Base-by-base conservation (phyloP, 2,329 filamentous ascomycete species). In the Paraphaeosphaeria sporulosa region DNA sequence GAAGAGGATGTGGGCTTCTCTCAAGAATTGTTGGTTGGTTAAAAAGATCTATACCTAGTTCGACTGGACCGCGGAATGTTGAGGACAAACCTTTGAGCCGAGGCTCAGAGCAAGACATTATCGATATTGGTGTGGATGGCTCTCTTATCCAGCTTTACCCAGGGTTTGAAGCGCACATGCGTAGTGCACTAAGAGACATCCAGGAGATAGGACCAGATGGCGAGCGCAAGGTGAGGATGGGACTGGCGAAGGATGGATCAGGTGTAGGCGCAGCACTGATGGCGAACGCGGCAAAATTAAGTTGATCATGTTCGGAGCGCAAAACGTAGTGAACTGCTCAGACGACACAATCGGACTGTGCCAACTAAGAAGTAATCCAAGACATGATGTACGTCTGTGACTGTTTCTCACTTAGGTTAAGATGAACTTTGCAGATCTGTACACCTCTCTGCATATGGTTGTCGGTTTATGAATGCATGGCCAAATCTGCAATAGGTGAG, bases 141-240 rank as follows among this genome's bases (percentile, higher is more conserved):
- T 94, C 90, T 74, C 83, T 99, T 55, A 93, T 98, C 2, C 95
- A 98, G 79, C 95, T 96, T 81, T 98, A 98, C 78, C 95, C 95
- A 8, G 89, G 89, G 72, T 99, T 97, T 80, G 89, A 95, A 66
- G 89, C 90, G 58, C 91, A 95, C 82, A 90, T 98, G 63, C 87
- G 94, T 63, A 91, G 96, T 73, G 92, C 92, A 7, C 83, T 98
- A 60, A 82, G 88, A 51, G 88, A 87, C 57, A 87, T 97, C 55
- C 85, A 92, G 17, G 88, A 90, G 62, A 91, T 98, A 70, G 94
- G 94, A 7, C 80, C 84, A 44, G 82, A 86, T 58, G 93, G 94
- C 12, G 93, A 96, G 65, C 90, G 91, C 80, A 91, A 89, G 79
- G 91, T 99, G 65, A 86, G 92, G 59, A 97, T 99, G 72, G 95